Percentiles rank a stretch among this genome's conserved stretches.
phyloP scores from a whole-genome alignment of 139 green algal genomes.

The Microglena sp. region DNA sequence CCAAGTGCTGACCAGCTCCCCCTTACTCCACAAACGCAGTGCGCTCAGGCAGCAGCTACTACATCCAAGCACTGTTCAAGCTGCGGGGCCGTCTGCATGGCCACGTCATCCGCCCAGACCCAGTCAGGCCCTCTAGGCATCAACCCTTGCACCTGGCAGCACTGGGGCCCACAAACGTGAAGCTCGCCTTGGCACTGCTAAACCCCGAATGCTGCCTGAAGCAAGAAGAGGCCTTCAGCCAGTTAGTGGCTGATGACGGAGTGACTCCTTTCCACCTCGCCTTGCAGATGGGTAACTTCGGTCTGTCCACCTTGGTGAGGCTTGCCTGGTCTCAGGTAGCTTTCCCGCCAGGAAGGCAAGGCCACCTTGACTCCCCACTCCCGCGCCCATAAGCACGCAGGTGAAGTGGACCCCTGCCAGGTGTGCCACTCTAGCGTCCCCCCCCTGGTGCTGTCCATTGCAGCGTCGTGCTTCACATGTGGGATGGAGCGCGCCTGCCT shows the following conservation, averaged over 20 bases:
- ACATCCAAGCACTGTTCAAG: too few relatives aligned
- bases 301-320: conserved; percentile 9
- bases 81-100: too few relatives aligned
- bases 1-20: too few relatives aligned
- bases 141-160: too few relatives aligned
- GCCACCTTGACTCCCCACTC: neutral
- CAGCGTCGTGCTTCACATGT: conserved; percentile 32
- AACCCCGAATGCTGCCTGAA: too few relatives aligned
- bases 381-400: neutral
- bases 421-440: conserved; percentile 37
- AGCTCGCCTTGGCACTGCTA: too few relatives aligned
- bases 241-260: conserved; percentile 19
- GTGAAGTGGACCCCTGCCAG: conserved; percentile 32
- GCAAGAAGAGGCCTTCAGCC: too few relatives aligned
- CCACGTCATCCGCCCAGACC: too few relatives aligned
- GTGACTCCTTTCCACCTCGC: conserved; percentile 53
- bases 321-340: too few relatives aligned
- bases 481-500: conserved; percentile 27
- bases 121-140: too few relatives aligned
- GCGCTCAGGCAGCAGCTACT: conserved; percentile 21
- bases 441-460: conserved; percentile 44
- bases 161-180: too few relatives aligned
- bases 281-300: conserved; percentile 50
- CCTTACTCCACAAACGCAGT: too few relatives aligned
- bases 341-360: neutral